Evolutionary conservation across 192 early-diverging fungal species (phyloP), one percentile per base, ranked within the genome.

Genomic region (Gaertneriomyces sp.): DNA sequence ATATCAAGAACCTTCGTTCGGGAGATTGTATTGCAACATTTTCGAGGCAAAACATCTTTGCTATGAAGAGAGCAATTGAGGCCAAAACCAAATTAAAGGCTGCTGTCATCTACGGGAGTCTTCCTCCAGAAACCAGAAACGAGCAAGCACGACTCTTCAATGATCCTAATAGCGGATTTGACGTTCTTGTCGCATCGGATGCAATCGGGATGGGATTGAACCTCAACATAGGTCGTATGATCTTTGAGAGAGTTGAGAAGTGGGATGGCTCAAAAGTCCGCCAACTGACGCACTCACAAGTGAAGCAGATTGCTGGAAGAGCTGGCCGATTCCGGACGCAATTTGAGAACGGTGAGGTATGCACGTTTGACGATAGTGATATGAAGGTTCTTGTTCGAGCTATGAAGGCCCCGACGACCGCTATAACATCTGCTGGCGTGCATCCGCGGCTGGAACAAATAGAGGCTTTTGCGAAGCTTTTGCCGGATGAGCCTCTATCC

Each of bases 171-270:
- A 84, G 83, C 57, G 86, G 77, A 7, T 90, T 88, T 60, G 85
- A 93, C 59, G 88, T 96, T 5, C 74, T 98, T 17, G 90, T 98
- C 11, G 94, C 96, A 5, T 92, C 91, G 60, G 96, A 98, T 78
- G 96, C 96, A 0, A 85, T 98, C 52, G 96, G 96, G 20, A 98
- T 98, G 96, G 96, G 96, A 0, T 79, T 96, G 9, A 98, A 98
- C 72, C 64, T 98, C 86, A 91, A 93, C 51, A 96, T 98, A 63
- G 85, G 88, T 7, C 87, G 96, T 14, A 83, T 98, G 40, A 82
- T 96, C 16, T 96, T 98, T 71, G 86, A 87, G 46, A 70, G 81
- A 0, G 56, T 93, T 14, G 61, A 76, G 46, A 98, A 98, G 74
- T 96, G 79, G 47, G 83, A 98, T 74, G 93, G 96, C 41, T 62